Evolutionary conservation across 2,329 filamentous ascomycete species (phyloP).

Genomic region (Emergomyces orientalis): DNA sequence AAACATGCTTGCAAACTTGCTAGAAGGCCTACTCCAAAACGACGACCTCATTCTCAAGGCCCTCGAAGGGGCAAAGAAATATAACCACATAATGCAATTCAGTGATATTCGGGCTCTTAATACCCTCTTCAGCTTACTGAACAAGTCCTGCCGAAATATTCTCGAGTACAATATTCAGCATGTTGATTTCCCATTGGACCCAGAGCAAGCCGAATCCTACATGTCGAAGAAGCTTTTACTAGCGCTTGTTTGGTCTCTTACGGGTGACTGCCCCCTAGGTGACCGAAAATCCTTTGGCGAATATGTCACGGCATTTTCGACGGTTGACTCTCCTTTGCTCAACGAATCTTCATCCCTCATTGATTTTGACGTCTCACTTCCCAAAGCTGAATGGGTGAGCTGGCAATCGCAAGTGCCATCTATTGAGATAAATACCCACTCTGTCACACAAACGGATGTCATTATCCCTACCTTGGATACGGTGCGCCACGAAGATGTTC

Average conservation of each 20-base stretch:
- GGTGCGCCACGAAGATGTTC: conserved; percentile 93
- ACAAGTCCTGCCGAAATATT: conserved; percentile 84
- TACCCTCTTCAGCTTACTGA: conserved; percentile 89
- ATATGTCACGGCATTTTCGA: conserved; percentile 69
- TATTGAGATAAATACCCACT: conserved; percentile 97
- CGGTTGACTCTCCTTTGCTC: conserved; percentile 73
- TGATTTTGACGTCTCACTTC: conserved; percentile 85
- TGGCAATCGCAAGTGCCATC: conserved; percentile 94
- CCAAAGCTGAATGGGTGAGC: conserved; percentile 76
- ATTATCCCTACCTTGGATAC: conserved; percentile 98
- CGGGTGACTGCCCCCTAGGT: conserved; percentile 79
- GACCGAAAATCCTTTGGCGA: conserved; percentile 89
- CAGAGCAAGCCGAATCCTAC: conserved; percentile 81
- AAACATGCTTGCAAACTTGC: conserved; percentile 65
- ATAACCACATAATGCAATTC: conserved; percentile 98
- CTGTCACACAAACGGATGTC: conserved; percentile 93
- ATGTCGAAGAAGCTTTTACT: conserved; percentile 89
- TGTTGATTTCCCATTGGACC: conserved; percentile 82
- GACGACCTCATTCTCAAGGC: conserved; percentile 74
- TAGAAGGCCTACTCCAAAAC: conserved; percentile 63
- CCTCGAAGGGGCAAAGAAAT: conserved; percentile 63
- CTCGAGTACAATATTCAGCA: conserved; percentile 96
- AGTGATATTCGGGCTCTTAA: conserved; percentile 82
- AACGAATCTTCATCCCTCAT: conserved; percentile 78
- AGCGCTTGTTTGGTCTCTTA: conserved; percentile 88